Evolutionary conservation across 2,329 filamentous ascomycete genomes (phyloP), one percentile per base, ranked within the genome.

Genomic region (Akanthomyces dipterigenus): DNA sequence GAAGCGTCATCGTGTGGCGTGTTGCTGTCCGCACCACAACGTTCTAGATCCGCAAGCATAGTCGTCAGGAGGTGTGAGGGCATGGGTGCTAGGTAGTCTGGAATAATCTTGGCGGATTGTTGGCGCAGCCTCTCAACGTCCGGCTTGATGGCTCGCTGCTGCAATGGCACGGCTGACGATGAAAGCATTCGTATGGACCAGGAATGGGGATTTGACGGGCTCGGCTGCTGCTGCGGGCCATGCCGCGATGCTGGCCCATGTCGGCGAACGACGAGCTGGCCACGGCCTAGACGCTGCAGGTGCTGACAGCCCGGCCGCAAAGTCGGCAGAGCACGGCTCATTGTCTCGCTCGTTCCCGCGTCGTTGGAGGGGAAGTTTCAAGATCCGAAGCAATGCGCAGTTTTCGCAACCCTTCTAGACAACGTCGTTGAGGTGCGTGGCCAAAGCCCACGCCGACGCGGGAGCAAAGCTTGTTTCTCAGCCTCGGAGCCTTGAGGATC

Each of bases 41-140:
- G 22, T 22, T 53, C 48, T 59, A 85, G 79, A 65, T 85, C 83
- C 53, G 74, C 70, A 1, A 93, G 80, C 9, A 86, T 82, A 34
- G 85, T 76, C 65, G 81, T 78, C 51, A 96, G 82, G 50, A 90
- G 84, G 72, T 87, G 79, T 0, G 86, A 88, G 31, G 80, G 82
- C 60, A 82, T 86, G 0, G 86, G 83, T 38, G 82, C 80, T 50
- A 82, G 73, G 64, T 73, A 71, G 69, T 82, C 80, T 24, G 70
- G 71, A 62, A 78, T 76, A 65, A 72, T 63, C 63, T 75, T 77
- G 51, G 72, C 62, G 0, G 69, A 67, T 5, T 67, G 69, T 4
- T 63, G 59, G 43, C 67, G 71, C 60, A 73, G 63, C 40, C 62
- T 66, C 36, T 67, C 56, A 12, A 67, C 34, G 24, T 66, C 61